Conservation (phyloP, 768 basidiomycete genomes). For the Punctularia strigosozonata region DNA sequence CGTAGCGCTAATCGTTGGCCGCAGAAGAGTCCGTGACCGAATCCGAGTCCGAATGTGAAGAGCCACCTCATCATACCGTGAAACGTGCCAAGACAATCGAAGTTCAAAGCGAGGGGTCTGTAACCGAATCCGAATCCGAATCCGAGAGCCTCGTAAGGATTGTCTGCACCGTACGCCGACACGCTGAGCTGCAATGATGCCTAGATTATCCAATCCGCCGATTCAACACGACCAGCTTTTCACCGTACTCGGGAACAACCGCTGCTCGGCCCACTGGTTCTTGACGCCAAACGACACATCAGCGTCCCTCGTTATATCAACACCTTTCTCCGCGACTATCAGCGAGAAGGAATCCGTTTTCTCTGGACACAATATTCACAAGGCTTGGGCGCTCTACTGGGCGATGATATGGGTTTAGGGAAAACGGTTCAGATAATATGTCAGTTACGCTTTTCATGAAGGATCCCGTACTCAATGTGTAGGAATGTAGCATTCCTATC, state of each 20-base stretch:
- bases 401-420: slow-evolving; percentile 94
- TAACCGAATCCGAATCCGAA: slow-evolving; percentile 12
- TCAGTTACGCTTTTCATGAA: no score
- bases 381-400: slow-evolving; percentile 69
- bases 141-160: background rate
- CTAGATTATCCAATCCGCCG: background rate
- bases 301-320: slow-evolving; percentile 65
- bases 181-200: slow-evolving; percentile 1
- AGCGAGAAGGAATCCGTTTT: slow-evolving; percentile 77
- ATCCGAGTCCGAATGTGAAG: slow-evolving; percentile 23
- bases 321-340: slow-evolving; percentile 81
- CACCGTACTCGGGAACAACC: slow-evolving; percentile 31
- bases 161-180: slow-evolving; percentile 1
- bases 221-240: slow-evolving; percentile 38
- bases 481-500: slow-evolving; percentile 82
- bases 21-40: slow-evolving; percentile 35
- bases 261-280: slow-evolving; percentile 31
- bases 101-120: slow-evolving; percentile 1
- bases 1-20: background rate
- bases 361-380: slow-evolving; percentile 63
- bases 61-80: background rate
- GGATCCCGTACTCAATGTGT: no score
- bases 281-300: slow-evolving; percentile 34
- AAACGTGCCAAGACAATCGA: background rate
- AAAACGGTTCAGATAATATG: slow-evolving; percentile 94